These are phyloP conservation scores for Stemphylium beticola DNA, from an alignment of 2,329 filamentous ascomycete genomes.

Conservation along the genomic window DNA sequence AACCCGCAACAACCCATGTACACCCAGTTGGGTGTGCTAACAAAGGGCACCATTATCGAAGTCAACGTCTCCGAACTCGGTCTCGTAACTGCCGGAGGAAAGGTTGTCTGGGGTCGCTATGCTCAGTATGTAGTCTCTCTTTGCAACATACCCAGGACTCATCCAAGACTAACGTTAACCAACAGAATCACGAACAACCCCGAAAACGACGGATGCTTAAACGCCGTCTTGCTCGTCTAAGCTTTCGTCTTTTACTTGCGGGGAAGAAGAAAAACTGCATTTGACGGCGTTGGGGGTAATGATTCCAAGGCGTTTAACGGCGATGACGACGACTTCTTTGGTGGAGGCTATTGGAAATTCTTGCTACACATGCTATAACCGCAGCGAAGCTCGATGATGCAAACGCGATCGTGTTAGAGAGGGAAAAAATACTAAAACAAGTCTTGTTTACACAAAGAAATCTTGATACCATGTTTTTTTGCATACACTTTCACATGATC, in stretches of 20 bases:
- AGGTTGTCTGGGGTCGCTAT: constrained; percentile 59
- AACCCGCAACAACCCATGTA: constrained; percentile 88
- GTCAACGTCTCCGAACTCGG: constrained; percentile 94
- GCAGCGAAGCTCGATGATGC: too few relatives aligned
- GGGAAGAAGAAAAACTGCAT: constrained; percentile 14
- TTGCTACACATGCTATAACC: background rate
- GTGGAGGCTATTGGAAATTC: background rate
- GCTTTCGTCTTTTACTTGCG: background rate
- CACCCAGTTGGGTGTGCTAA: constrained; percentile 85
- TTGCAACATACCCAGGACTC: too few relatives aligned
- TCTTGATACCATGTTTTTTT: too few relatives aligned
- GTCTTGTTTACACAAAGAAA: too few relatives aligned
- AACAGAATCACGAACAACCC: constrained; percentile 44
- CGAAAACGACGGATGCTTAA: constrained; percentile 49
- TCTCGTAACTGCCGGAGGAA: constrained; percentile 86
- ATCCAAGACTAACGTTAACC: constrained; percentile 3
- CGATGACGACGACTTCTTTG: background rate
- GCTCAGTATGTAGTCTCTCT: constrained; percentile 23
- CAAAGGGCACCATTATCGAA: constrained; percentile 67
- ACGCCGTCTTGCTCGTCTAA: constrained; percentile 46
- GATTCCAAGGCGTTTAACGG: constrained; percentile 14
- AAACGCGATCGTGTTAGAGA: too few relatives aligned
- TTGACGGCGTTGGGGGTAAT: constrained; percentile 18
- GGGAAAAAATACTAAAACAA: too few relatives aligned
- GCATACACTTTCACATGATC: too few relatives aligned